A percentile compares a stretch with the other conserved stretches of the same genome.
Conservation (phyloP, 1,284 basidiomycete genomes). For the Boletus semigastroideus region DNA sequence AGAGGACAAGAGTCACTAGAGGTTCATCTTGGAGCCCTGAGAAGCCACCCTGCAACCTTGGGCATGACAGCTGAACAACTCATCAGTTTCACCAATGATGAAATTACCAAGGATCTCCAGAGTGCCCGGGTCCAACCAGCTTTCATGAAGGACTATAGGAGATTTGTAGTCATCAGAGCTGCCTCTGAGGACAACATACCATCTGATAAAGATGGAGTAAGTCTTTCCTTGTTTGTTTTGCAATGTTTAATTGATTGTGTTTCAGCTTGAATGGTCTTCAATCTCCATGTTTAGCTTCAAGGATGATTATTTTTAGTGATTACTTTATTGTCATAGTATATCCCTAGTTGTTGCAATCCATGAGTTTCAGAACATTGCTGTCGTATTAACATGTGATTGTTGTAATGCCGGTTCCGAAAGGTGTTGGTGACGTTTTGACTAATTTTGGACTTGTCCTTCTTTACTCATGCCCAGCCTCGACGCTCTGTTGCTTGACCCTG, state of each 20-base stretch:
- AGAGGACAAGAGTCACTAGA: constrained; percentile 18
- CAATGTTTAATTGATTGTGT: constrained; percentile 3
- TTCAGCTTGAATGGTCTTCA: constrained; percentile 41
- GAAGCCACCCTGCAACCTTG: constrained; percentile 1
- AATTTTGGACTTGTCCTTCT: not conserved
- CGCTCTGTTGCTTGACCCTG: constrained; percentile 57
- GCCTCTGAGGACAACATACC: constrained; percentile 30
- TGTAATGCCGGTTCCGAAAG: not conserved
- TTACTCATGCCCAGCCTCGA: constrained; percentile 33
- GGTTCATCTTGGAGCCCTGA: constrained; percentile 15
- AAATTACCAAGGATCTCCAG: constrained; percentile 25
- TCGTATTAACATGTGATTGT: constrained; percentile 30
- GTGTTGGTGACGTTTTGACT: not conserved
- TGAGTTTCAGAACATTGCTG: not conserved
- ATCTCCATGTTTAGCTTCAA: constrained; percentile 40
- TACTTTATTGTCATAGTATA: not conserved
- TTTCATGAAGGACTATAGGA: constrained; percentile 56
- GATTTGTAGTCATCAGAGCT: constrained; percentile 57
- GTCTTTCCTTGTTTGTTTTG: constrained; percentile 13
- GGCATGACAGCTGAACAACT: constrained; percentile 23
- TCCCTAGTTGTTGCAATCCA: not conserved
- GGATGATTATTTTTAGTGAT: constrained; percentile 39
- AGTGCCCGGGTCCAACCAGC: constrained; percentile 46
- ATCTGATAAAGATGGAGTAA: constrained; percentile 35
- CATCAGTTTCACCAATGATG: constrained; percentile 16